Evolutionary conservation across 345 rosid genomes (phyloP), one percentile per base, ranked within the genome.

Genomic region (Aquilaria malaccensis): DNA sequence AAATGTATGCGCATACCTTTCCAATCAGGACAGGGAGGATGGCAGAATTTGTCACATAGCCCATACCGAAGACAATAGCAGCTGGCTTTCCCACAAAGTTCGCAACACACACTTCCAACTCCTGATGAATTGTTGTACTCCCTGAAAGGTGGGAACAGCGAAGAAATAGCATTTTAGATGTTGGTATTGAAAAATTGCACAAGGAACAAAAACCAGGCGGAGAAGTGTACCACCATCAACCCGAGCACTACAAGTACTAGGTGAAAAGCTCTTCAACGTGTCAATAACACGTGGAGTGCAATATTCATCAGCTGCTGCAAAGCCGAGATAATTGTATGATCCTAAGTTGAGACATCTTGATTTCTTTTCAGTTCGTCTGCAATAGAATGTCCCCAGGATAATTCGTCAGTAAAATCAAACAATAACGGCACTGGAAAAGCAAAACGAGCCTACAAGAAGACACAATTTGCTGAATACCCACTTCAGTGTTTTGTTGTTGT

Each of bases 241-340:
- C 30, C 96, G 88, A 55, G 81, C 51, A 72, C 96, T 89, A 52
- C 98, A 88, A 15, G 96, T 91, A 67, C 96, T 85, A 0, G 98
- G 78, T n/a, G 90, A 85, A 77, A 74, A 91, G 66, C 69, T 80
- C 77, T 83, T 86, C 68, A 91, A 68, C 10, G 87, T 63, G 70
- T 86, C 83, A 15, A 91, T 91, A 11, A 68, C 98, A 58, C 92
- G 88, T 30, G 95, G 96, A 0, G 92, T 91, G 70, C 96, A 91
- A 67, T 88, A 91, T 68, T 88, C 98, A 82, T 91, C 98, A 11
- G 83, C 81, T 5, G 98, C 88, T 62, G 96, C 95, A 78, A 92
- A 92, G 10, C 98, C 98, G 60, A 92, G 95, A 73, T 92, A 92
- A 60, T 92, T 92, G 81, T 92, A 92, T 1, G 98, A 92, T 1